phyloP scores from a whole-genome alignment of 75 land plant genomes.

The Cunninghamia lanceolata region DNA sequence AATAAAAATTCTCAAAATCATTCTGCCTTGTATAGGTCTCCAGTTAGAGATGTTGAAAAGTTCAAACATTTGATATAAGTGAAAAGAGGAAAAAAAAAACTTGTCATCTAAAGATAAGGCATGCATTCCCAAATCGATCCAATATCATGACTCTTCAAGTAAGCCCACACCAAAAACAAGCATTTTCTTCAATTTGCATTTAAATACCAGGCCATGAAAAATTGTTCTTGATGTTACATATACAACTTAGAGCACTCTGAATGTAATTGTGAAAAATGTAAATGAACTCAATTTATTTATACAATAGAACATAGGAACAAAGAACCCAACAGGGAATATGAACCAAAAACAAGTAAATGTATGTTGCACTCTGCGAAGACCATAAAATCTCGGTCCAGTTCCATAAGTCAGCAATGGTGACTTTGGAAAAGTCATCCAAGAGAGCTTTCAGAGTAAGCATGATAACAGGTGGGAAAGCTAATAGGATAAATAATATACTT shows the following conservation, averaged over 20 bases:
- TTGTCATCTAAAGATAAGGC: neutral
- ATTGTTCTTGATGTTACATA: neutral
- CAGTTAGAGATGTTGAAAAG: neutral
- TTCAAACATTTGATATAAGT: neutral
- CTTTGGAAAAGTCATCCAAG: conserved; percentile 20
- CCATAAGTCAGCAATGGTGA: conserved; percentile 55
- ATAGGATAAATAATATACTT: conserved; percentile 25
- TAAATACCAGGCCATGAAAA: neutral
- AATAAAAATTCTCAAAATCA: neutral
- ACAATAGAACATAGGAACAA: conserved; percentile 50
- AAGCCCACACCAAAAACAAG: neutral
- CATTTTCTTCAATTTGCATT: neutral
- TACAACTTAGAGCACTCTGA: neutral
- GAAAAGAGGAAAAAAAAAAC: neutral
- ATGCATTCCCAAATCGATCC: neutral
- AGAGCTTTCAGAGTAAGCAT: conserved; percentile 34
- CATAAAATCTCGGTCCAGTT: conserved; percentile 62
- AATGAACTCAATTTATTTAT: conserved; percentile 21
- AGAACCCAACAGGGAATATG: conserved; percentile 87
- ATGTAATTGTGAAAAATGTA: neutral
- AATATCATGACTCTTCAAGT: neutral
- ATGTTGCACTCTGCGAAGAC: conserved; percentile 86
- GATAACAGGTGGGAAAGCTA: conserved; percentile 60
- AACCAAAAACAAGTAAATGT: conserved; percentile 56
- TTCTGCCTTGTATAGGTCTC: neutral